These are phyloP conservation scores for Neckera pumila DNA, from an alignment of 225 moss, liverwort and hornwort species.

Conservation along the genomic window DNA sequence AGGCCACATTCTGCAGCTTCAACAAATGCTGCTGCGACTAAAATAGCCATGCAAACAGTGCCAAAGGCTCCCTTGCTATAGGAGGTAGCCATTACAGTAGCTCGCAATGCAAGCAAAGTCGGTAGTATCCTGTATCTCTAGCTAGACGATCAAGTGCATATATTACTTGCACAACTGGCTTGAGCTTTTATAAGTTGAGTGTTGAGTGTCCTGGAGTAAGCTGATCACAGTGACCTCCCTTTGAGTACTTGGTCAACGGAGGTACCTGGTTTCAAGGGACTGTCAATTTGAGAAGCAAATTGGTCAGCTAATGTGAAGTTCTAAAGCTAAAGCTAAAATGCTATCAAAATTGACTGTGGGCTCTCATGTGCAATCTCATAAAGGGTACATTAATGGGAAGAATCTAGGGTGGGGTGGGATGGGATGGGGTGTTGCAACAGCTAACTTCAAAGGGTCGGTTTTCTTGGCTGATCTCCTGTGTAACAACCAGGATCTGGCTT, in stretches of 20 bases:
- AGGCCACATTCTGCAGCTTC: constrained; percentile 5
- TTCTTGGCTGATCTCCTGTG: background rate
- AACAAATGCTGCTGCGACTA: background rate
- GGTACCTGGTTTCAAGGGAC: background rate
- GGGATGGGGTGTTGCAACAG: no score
- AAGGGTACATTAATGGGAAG: no score
- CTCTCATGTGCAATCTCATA: background rate
- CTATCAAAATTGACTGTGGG: background rate
- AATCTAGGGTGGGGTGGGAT: no score
- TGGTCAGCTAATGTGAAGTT: background rate
- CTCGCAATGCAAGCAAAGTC: background rate
- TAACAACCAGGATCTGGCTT: constrained; percentile 3
- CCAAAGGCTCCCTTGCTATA: background rate
- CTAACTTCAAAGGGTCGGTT: background rate
- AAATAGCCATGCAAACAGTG: background rate
- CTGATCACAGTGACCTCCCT: background rate
- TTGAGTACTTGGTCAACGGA: background rate
- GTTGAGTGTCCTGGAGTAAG: background rate
- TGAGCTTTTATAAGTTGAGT: background rate
- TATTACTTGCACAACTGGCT: background rate
- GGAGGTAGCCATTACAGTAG: background rate
- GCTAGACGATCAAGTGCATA: background rate
- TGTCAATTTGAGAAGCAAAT: background rate
- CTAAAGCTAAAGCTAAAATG: no score
- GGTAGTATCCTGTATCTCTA: background rate